Base-by-base conservation (phyloP, 331 rosid species). In the Dryas integrifolia region DNA sequence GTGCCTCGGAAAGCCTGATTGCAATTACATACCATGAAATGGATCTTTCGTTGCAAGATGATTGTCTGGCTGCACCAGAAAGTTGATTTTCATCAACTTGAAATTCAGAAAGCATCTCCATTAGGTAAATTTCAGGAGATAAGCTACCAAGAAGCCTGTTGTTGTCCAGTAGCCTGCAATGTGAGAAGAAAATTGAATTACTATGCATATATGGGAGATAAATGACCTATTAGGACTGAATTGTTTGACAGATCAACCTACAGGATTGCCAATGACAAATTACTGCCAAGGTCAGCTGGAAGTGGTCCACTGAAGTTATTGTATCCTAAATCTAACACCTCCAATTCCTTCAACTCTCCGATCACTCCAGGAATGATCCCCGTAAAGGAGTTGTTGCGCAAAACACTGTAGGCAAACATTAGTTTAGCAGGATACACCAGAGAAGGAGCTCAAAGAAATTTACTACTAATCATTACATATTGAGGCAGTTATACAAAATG, bases 301-400 rank as follows among this genome's bases (percentile, higher is more conserved):
- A 87, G 66, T 12, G 88, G 76, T 70, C 92, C 96, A 7, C 76
- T 82, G 82, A 91, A 89, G 78, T 88, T 80, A 79, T 94, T 91
- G 86, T 72, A 88, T 79, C 98, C 96, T 83, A 94, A 84, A 86
- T 94, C 98, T 65, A 94, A 85, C 82, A 85, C 85, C 88, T 91
- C 98, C 77, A 91, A 85, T 67, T 88, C 97, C 61, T 85, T 80
- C 86, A 94, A 76, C 72, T 79, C 70, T 4, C 70, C 82, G 16
- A 94, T 78, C 75, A 75, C 92, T 58, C 76, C 81, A 5, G 96
- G 98, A 76, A 94, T 87, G 67, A 35, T 62, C 47, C 98, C 97
- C 0, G 60, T 69, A 76, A 94, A 84, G 69, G 90, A 86, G 63
- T 94, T 94, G 80, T 94, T 94, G 63, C 96, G 89, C 88, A 94